These are phyloP conservation scores for Cardamine occulta DNA, from an alignment of 345 rosid species.

Conservation along the genomic window DNA sequence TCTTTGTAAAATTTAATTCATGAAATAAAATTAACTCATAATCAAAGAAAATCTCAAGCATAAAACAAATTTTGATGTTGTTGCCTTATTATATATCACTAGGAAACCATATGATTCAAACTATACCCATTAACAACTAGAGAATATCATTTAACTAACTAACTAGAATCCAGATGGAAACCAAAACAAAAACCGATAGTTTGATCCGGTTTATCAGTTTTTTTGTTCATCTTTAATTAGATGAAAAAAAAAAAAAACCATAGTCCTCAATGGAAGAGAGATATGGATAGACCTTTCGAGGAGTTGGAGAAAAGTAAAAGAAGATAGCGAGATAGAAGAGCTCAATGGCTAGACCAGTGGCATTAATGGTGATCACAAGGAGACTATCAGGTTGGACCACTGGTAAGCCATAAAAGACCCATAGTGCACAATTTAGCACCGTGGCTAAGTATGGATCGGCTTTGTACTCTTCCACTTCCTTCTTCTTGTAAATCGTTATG, in stretches of 20 bases:
- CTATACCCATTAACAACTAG: neutral
- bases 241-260: neutral
- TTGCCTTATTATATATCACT: neutral
- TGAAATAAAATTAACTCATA: neutral
- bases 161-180: slow-evolving; percentile 6
- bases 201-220: neutral
- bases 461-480: slow-evolving; percentile 56
- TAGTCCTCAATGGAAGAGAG: no score
- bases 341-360: slow-evolving; percentile 49
- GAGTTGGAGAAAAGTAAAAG: slow-evolving; percentile 45
- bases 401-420: slow-evolving; percentile 64
- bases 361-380: slow-evolving; percentile 56
- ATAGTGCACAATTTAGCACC: slow-evolving; percentile 51
- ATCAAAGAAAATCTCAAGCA: neutral
- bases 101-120: neutral
- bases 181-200: neutral
- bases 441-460: slow-evolving; percentile 66
- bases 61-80: neutral
- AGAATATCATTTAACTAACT: neutral
- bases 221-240: neutral
- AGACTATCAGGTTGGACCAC: slow-evolving; percentile 55
- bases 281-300: slow-evolving; percentile 36
- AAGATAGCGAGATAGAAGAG: slow-evolving; percentile 47
- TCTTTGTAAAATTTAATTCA: neutral
- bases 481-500: slow-evolving; percentile 46